Base-by-base conservation (phyloP, 2,329 filamentous ascomycete species). In the Ophiostoma himal-ulmi region DNA sequence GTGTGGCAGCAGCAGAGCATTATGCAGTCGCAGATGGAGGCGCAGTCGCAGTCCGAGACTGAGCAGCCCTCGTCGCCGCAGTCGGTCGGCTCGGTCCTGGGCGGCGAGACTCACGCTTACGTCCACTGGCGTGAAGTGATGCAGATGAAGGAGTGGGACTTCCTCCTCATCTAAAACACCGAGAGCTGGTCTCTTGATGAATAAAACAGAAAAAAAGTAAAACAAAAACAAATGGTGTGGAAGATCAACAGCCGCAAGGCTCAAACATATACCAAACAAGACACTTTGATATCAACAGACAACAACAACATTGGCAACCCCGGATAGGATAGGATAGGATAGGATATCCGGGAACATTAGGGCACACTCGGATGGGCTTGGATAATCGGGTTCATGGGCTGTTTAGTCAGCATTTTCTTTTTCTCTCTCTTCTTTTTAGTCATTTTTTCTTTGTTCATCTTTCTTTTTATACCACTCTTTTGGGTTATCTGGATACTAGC, bases 51-150 rank as follows among this genome's bases (percentile, higher is more conserved):
- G 52, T 34, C 26, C 17, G 54, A 41, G 54, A 44, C 57, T 17
- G 17, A 30, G 68, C 72, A 76, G 78, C 11, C 77, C 68, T 77
- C 77, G 65, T 78, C 79, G 26, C 14, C 62, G 44, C 26, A 68
- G 8, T 66, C 67, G 6, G 26, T 67, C 30, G 77, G 78, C 26
- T 79, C 80, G 54, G 75, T 77, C 75, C 60, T 79, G 60, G 41
- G n/a, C 26, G 62, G 34, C 37, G 44, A 62, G 17, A 54, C 20
- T n/a, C 48, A 62, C 34, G 62, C 68, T n/a, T 90, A 90, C 82
- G 87, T 96, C 80, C 93, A 94, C 88, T 98, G 94, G 94, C 86
- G 94, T 82, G 92, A 96, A 81, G 88, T 94, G 78, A 97, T 97
- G 93, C 88, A 88, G 81, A 88, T 90, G 82, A 95, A 94, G 83